Base-by-base conservation (phyloP, 805 yeast species). In the Sugiyamaella boreocaroliniensis region DNA sequence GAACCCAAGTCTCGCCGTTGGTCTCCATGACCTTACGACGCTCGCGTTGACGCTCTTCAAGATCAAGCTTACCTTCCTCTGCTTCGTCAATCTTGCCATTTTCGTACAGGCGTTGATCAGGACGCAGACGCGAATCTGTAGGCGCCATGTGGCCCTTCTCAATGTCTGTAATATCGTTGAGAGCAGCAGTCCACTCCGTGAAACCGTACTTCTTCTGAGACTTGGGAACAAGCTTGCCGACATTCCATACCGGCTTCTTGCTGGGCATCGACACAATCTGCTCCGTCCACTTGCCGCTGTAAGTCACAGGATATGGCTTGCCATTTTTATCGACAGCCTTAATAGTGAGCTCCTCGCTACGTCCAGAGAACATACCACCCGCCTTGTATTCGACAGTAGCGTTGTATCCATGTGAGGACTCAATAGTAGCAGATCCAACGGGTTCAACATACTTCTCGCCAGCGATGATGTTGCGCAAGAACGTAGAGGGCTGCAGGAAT, bases 391-490 rank as follows among this genome's bases (percentile, higher is more conserved):
- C 85, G 16, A 87, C 82, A 2, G 77, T 75, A 0, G 96, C 87
- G 56, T 75, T 79, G 42, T 76, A 74, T 0, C 95, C 95, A n/a
- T 71, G 72, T 1, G 88, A 79, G 1, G 89, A 80, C 45, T 78
- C 76, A 1, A 93, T 75, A 0, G 83, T 80, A 55, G 88, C 74
- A 2, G 81, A 68, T 15, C 87, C 82, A 1, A 77, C 74, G 1
- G 99, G 99, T 65, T 93, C 99, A 12, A 88, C 75, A 67, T 90
- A 93, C 66, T 89, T 86, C 62, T 93, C 99, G 22, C 99, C 98
- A 1, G 97, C 96, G 61, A 93, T 81, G 46, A 93, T 76, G 64
- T 92, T 92, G 62, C 92, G 84, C 61, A 93, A 70, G 61, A 87
- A 76, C 0, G 95, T 82, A 1, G 86, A 81, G 7, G 99, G 97